A percentile compares a stretch with the other conserved stretches of the same genome.
Evolutionary conservation across 78 protist species (phyloP).

Genomic region (Isochrysis galbana): DNA sequence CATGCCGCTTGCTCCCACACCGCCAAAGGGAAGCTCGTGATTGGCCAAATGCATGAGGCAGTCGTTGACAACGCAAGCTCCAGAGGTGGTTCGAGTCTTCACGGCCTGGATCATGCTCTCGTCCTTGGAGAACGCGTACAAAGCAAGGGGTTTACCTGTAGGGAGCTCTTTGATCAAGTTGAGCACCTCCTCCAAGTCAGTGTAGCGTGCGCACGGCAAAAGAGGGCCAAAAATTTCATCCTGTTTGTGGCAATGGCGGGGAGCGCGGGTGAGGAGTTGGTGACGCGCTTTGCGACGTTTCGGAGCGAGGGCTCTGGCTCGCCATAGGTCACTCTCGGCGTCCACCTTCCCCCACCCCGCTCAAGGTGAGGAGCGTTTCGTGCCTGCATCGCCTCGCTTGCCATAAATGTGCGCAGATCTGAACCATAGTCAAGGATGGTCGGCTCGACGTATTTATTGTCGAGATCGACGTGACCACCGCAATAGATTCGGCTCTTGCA

Average conservation of each 20-base stretch:
- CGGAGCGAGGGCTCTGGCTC: too few relatives aligned
- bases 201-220: slow-evolving; percentile 57
- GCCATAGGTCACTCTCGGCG: too few relatives aligned
- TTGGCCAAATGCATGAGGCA: slow-evolving; percentile 32
- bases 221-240: slow-evolving; percentile 87
- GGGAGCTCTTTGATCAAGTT: slow-evolving; percentile 41
- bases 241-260: too few relatives aligned
- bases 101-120: background rate
- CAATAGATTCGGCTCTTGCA: background rate
- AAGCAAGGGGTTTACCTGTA: slow-evolving; percentile 70
- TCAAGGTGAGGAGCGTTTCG: too few relatives aligned
- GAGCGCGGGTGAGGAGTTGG: too few relatives aligned
- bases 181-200: slow-evolving; percentile 55
- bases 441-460: slow-evolving; percentile 43
- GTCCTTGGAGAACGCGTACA: slow-evolving; percentile 77
- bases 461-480: background rate
- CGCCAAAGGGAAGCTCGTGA: slow-evolving; percentile 92
- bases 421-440: slow-evolving; percentile 63
- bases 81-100: slow-evolving; percentile 29
- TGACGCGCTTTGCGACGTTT: too few relatives aligned
- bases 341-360: too few relatives aligned
- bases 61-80: slow-evolving; percentile 62
- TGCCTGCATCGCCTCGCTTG: slow-evolving; percentile 64
- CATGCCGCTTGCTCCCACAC: slow-evolving; percentile 87
- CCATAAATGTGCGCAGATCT: background rate